Evolutionary conservation across 2,329 filamentous ascomycete genomes (phyloP), one percentile per base, ranked within the genome.

Genomic region (Boeremia exigua): DNA sequence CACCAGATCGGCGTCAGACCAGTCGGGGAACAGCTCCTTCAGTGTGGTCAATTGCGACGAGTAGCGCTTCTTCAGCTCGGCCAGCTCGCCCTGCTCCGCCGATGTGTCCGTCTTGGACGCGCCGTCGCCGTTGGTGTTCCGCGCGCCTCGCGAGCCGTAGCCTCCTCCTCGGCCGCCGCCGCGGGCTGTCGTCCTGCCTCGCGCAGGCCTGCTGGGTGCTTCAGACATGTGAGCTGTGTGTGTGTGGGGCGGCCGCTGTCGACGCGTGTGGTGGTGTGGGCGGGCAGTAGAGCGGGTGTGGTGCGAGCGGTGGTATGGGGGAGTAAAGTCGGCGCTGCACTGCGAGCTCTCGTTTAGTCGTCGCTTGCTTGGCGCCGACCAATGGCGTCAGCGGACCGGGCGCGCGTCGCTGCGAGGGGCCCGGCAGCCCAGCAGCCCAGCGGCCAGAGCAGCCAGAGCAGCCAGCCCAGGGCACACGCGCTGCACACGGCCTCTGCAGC

Each of bases 1-100:
- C 62, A 98, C 87, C 62, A 98, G 86, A 77, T 98, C 94, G 77
- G 93, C 91, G 72, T 96, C 91, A 68, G 92, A 94, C 95, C 94
- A 98, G 78, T 92, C 89, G 57, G 91, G 87, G 81, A 96, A 97
- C 81, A 98, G 88, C 77, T 96, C 93, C 80, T 91, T 92, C 75
- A 99, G 87, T 70, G 88, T 87, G 60, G 83, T 82, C 68, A 96
- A 85, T 80, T 94, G 91, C 71, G 82, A 81, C 71, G 89, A 85
- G 75, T 96, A 95, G 77, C 91, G 88, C 82, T 91, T 92, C 85
- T 96, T 96, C 75, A 98, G 87, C 79, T 96, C 87, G 73, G 89
- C 91, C 65, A 98, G 85, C 78, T 97, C 93, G 76, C 91, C 90
- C 76, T 96, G 89, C 71, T 98, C 93, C 73, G 88, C 86, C 62